A percentile compares a stretch with the other conserved stretches of the same genome.
phyloP scores from a whole-genome alignment of 2,329 filamentous ascomycete species.

The Tolypocladium endophyticum region DNA sequence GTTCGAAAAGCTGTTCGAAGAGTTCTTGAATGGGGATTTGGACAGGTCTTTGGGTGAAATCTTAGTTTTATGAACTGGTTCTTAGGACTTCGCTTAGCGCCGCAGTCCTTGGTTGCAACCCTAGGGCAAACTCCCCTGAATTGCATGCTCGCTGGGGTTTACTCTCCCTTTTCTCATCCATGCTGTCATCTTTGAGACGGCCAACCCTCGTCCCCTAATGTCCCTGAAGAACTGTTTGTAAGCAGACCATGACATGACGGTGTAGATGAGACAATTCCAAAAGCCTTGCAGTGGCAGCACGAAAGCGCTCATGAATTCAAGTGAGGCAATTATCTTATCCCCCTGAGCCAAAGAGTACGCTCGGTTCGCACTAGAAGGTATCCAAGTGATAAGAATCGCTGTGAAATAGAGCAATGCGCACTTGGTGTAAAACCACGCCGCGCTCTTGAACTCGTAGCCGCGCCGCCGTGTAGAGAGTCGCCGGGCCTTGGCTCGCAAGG shows the following conservation, averaged over 20 bases:
- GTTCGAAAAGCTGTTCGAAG: background rate
- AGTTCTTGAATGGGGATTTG: background rate
- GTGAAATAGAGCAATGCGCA: constrained; percentile 56
- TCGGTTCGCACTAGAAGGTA: constrained; percentile 62
- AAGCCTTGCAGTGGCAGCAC: constrained; percentile 68
- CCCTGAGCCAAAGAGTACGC: constrained; percentile 52
- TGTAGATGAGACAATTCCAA: constrained; percentile 67
- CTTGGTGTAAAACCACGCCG: constrained; percentile 54
- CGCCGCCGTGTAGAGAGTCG: constrained; percentile 6
- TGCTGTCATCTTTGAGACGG: background rate
- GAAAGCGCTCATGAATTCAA: constrained; percentile 57
- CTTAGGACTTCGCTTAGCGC: too few species aligned
- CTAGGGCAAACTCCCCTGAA: background rate
- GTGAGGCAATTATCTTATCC: constrained; percentile 4
- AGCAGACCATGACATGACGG: constrained; percentile 50
- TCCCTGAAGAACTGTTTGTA: constrained; percentile 25
- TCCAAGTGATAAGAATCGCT: constrained; percentile 56
- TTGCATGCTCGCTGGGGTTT: background rate
- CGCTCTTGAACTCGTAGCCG: constrained; percentile 39
- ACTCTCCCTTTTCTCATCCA: background rate
- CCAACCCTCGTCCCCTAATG: background rate
- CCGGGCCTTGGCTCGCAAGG: background rate
- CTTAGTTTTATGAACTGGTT: background rate
- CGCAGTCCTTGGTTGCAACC: too few species aligned
- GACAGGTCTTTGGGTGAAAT: background rate